Evolutionary conservation across 106 monocot genomes (phyloP).

Genomic region (Triglochin maritima): DNA sequence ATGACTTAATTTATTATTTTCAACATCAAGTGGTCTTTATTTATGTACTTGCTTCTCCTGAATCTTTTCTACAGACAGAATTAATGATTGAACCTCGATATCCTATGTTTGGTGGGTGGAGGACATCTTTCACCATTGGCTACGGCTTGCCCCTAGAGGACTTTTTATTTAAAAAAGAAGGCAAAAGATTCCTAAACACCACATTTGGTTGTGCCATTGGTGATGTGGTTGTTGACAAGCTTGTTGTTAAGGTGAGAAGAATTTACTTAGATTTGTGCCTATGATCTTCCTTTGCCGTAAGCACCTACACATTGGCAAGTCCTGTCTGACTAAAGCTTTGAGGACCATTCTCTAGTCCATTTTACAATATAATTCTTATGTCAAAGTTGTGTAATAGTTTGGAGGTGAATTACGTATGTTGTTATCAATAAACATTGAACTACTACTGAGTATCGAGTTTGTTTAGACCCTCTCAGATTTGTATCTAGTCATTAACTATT

Average conservation of each 20-base stretch:
- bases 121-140: constrained; percentile 85
- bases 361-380: too few relatives aligned
- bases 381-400: too few relatives aligned
- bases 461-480: too few relatives aligned
- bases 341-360: too few relatives aligned
- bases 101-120: constrained; percentile 98
- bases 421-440: too few relatives aligned
- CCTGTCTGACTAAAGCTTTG: too few relatives aligned
- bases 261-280: background rate
- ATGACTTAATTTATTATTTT: background rate
- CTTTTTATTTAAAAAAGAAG: constrained; percentile 68
- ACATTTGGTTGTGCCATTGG: constrained; percentile 78
- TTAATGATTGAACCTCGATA: constrained; percentile 86
- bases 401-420: too few relatives aligned
- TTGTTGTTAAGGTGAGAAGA: constrained; percentile 67
- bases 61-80: constrained; percentile 53
- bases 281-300: background rate
- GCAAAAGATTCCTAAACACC: constrained; percentile 74
- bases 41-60: background rate
- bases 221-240: constrained; percentile 68
- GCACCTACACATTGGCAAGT: too few relatives aligned
- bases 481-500: too few relatives aligned
- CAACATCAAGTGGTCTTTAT: background rate
- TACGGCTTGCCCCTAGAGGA: constrained; percentile 82
- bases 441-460: too few relatives aligned